A percentile compares a stretch with the other conserved stretches of the same genome.
phyloP scores from a whole-genome alignment of 148 eudicot species.

The Dianthus caryophyllus region DNA sequence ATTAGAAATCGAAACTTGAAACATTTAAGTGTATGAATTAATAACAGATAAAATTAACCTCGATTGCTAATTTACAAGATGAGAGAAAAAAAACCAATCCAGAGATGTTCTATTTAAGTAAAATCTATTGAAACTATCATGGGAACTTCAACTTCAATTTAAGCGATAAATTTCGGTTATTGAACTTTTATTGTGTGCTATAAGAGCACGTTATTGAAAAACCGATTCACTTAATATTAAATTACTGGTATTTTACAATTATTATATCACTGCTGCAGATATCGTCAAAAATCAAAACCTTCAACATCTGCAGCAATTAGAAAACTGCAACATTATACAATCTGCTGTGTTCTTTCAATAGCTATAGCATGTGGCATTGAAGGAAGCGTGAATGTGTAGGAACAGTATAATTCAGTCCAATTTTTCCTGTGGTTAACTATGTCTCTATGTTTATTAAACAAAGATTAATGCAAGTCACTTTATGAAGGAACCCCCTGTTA shows the following conservation, averaged over 20 bases:
- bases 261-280: too few species aligned
- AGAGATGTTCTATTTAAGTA: neutral
- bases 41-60: neutral
- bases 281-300: too few species aligned
- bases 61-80: neutral
- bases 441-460: neutral
- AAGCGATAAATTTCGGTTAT: neutral
- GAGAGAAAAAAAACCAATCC: neutral
- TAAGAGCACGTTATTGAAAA: too few species aligned
- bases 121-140: too few species aligned
- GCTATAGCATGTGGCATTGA: too few species aligned
- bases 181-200: too few species aligned
- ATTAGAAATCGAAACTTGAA: neutral
- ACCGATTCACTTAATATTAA: too few species aligned
- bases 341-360: neutral
- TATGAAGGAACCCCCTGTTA: neutral
- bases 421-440: neutral
- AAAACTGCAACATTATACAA: neutral
- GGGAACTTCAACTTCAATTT: too few species aligned
- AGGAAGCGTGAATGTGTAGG: neutral
- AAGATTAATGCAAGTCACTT: neutral
- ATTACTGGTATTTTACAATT: too few species aligned
- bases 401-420: neutral
- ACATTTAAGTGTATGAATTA: neutral
- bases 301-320: neutral